Evolutionary conservation across 495 filamentous ascomycete species (phyloP).

Genomic region (Elasticomyces elasticus): DNA sequence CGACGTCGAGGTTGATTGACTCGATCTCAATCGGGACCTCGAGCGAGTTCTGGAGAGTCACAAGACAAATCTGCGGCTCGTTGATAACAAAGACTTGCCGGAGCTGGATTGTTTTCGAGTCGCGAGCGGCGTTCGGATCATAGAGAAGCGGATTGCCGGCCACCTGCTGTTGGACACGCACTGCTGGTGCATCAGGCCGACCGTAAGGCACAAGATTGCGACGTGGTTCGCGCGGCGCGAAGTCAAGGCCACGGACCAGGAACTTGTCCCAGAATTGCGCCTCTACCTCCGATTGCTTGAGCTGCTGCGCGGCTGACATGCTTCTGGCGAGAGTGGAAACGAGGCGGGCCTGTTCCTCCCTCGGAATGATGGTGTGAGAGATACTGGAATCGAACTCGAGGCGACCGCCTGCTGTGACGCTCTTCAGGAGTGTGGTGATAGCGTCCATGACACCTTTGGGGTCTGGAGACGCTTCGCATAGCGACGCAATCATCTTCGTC

Average conservation of each 20-base stretch:
- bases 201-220: slow-evolving; percentile 59
- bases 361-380: slow-evolving; percentile 47
- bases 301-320: slow-evolving; percentile 55
- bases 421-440: slow-evolving; percentile 69
- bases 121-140: slow-evolving; percentile 1
- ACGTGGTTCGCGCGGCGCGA: slow-evolving; percentile 44
- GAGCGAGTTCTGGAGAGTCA: slow-evolving; percentile 86
- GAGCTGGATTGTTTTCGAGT: not conserved
- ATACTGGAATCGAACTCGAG: not conserved
- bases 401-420: slow-evolving; percentile 50
- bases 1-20: slow-evolving; percentile 60
- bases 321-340: slow-evolving; percentile 77
- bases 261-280: slow-evolving; percentile 97
- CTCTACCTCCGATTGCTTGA: slow-evolving; percentile 57
- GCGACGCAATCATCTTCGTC: slow-evolving; percentile 71
- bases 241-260: slow-evolving; percentile 68
- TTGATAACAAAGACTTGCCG: slow-evolving; percentile 18
- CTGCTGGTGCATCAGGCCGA: not conserved
- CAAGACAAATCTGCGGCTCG: slow-evolving; percentile 62
- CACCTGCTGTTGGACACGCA: not conserved
- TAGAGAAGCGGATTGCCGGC: slow-evolving; percentile 48
- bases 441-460: slow-evolving; percentile 79
- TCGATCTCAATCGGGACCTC: slow-evolving; percentile 89
- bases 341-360: slow-evolving; percentile 76
- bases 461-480: slow-evolving; percentile 88